Evolutionary conservation across 305 asterid genomes (phyloP).

Genomic region (Fraxinus albicans): DNA sequence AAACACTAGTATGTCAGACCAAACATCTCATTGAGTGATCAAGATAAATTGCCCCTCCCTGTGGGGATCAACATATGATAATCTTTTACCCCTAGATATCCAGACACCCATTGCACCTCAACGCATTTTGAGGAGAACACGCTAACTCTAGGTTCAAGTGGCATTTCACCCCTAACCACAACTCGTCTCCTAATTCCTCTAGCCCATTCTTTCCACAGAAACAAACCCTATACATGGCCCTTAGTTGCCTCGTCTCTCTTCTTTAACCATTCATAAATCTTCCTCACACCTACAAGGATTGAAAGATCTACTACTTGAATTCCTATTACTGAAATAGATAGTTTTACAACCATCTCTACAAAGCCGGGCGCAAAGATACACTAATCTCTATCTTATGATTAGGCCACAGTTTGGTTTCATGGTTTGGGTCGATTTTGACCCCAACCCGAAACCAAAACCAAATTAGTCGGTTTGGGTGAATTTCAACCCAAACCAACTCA

Average conservation of each 20-base stretch:
- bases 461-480: no score
- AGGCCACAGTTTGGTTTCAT: no score
- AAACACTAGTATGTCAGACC: not conserved
- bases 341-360: not conserved
- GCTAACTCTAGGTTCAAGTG: not conserved
- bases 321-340: not conserved
- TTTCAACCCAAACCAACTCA: no score
- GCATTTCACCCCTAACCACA: not conserved
- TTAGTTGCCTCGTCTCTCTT: not conserved
- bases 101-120: not conserved
- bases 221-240: not conserved
- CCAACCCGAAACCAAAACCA: no score
- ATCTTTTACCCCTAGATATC: not conserved
- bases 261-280: not conserved
- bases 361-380: not conserved
- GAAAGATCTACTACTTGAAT: not conserved
- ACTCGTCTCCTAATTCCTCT: not conserved
- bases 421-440: no score
- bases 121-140: not conserved
- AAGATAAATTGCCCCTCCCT: not conserved
- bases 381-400: not conserved
- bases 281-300: not conserved
- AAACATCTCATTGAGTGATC: not conserved
- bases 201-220: not conserved
- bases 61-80: not conserved